These are phyloP conservation scores for Phoma sp. DNA, from an alignment of 2,329 filamentous ascomycete genomes.

Conservation along the genomic window DNA sequence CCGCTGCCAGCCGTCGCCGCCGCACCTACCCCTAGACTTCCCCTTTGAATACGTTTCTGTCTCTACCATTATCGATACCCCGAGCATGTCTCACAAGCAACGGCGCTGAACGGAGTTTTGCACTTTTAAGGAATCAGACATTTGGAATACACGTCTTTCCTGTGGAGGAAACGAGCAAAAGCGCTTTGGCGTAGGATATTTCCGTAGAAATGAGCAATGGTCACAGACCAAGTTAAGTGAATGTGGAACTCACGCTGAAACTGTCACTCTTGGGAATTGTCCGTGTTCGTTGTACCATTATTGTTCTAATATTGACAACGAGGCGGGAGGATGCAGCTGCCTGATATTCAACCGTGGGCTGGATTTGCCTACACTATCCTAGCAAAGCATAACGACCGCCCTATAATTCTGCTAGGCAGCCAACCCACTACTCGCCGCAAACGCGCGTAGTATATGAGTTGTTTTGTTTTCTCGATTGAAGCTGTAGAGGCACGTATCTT, in stretches of 20 bases:
- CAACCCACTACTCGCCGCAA: no score
- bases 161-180: conserved; percentile 1
- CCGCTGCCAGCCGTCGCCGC: conserved; percentile 2
- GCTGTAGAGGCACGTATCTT: no score
- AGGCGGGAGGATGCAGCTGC: background rate
- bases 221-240: background rate
- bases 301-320: no score
- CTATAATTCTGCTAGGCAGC: no score
- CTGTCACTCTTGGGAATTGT: background rate
- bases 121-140: background rate
- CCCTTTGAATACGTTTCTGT: conserved; percentile 13
- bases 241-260: background rate
- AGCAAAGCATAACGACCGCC: background rate
- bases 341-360: background rate
- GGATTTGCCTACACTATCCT: background rate
- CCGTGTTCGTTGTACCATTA: no score
- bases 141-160: background rate
- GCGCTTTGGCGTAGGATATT: background rate
- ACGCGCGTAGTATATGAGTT: no score
- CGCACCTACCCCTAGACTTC: background rate
- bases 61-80: conserved; percentile 31
- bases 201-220: background rate
- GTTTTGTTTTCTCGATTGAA: no score
- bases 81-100: conserved; percentile 26
- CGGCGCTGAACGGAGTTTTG: conserved; percentile 27